Evolutionary conservation across 768 basidiomycete species (phyloP).

Genomic region (Myochromella boudieri): DNA sequence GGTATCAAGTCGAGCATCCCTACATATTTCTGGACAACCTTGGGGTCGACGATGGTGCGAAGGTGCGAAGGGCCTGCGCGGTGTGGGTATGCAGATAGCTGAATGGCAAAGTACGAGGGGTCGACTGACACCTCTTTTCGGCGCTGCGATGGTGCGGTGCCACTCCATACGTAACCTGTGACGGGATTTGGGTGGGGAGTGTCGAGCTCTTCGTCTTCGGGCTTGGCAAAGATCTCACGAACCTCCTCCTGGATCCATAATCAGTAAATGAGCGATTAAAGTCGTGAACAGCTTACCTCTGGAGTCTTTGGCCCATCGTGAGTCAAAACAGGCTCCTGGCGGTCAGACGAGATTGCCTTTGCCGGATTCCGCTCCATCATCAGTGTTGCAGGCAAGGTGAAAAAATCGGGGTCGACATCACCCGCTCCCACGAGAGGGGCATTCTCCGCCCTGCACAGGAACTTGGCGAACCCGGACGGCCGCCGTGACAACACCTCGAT

Average conservation of each 20-base stretch:
- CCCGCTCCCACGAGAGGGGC: conserved; percentile 83
- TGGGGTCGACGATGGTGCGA: conserved; percentile 51
- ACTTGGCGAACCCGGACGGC: conserved; percentile 85
- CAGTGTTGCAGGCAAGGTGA: conserved; percentile 70
- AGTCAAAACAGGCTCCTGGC: conserved; percentile 21
- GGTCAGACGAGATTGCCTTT: conserved; percentile 26
- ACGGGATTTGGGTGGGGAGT: conserved; percentile 63
- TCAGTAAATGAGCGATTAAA: neutral
- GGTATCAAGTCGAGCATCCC: conserved; percentile 78
- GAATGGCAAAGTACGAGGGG: conserved; percentile 82
- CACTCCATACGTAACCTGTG: conserved; percentile 88
- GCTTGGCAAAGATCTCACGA: conserved; percentile 21
- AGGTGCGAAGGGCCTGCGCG: conserved; percentile 37
- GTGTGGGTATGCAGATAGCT: conserved; percentile 70
- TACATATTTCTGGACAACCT: conserved; percentile 58
- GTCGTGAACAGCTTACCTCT: conserved; percentile 12
- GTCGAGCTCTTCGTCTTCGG: conserved; percentile 21
- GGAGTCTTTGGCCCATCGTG: conserved; percentile 14
- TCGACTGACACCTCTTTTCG: conserved; percentile 85
- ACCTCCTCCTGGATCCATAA: conserved; percentile 23
- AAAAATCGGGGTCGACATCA: conserved; percentile 78
- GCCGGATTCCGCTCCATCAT: conserved; percentile 62
- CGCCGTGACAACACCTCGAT: conserved; percentile 81
- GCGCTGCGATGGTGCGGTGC: conserved; percentile 82
- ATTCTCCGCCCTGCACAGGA: conserved; percentile 87